Base-by-base conservation (phyloP, 495 filamentous ascomycete genomes). In the Hypoxylon crocopeplum region DNA sequence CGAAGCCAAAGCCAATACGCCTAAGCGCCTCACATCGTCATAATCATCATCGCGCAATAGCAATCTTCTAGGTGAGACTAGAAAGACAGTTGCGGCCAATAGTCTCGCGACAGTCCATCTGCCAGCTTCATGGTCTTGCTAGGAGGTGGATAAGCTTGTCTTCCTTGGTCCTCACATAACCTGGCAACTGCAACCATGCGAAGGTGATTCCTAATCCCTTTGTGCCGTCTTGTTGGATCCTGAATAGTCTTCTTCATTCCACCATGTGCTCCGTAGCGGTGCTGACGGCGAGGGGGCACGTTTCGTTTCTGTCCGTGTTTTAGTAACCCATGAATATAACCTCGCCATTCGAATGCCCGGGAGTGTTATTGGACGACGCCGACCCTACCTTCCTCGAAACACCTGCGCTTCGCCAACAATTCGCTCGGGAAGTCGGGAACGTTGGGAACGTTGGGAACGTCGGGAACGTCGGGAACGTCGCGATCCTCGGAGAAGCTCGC, bases 401-500 rank as follows among this genome's bases (percentile, higher is more conserved):
- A 38, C 39, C 50, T 59, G 30, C 57, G 65, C 32, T 67, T 69
- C 36, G 20, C 25, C 12, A 57, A n/a, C 5, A 56, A 27, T 12
- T 48, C 44, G 24, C 48, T 56, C 8, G 56, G 37, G 45, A 16
- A 46, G 13, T 53, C 37, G 7, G 64, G 16, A 25, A 52, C 16
- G 29, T 62, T n/a, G n/a, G n/a, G n/a, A n/a, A n/a, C n/a, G n/a
- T n/a, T n/a, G n/a, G n/a, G n/a, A n/a, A n/a, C n/a, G n/a, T n/a
- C n/a, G n/a, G n/a, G n/a, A n/a, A n/a, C n/a, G n/a, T n/a, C 38
- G 8, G 64, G 16, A 21, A 51, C 13, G 32, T 63, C 51, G 12
- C 45, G 52, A 42, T 68, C 51, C 27, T 70, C 68, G 5, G 41
- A 61, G 36, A 70, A 68, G 51, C 64, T 70, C 15, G 32, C 21